phyloP scores from a whole-genome alignment of 805 yeast genomes.

The Pichia scutulata region DNA sequence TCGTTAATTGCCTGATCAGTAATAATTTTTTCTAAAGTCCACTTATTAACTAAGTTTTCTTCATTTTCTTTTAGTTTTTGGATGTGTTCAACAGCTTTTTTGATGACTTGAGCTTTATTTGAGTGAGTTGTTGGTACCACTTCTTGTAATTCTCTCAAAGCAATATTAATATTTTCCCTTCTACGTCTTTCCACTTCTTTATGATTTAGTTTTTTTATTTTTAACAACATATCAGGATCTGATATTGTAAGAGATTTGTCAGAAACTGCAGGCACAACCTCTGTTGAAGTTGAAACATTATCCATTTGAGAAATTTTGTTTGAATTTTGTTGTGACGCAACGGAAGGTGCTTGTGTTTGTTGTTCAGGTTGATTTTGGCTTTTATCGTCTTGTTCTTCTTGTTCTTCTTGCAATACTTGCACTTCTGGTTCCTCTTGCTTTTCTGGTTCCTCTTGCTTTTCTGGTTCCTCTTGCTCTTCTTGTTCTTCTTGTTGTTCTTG shows the following conservation, averaged over 20 bases:
- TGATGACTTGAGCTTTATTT: constrained; percentile 85
- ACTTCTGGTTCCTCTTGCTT: background rate
- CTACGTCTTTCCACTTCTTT: constrained; percentile 93
- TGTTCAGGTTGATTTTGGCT: background rate
- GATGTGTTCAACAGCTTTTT: constrained; percentile 85
- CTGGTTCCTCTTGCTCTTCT: background rate
- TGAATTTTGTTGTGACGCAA: background rate
- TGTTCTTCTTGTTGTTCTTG: background rate
- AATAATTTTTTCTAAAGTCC: constrained; percentile 87
- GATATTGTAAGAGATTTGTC: background rate
- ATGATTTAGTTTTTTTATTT: constrained; percentile 79
- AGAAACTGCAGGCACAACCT: background rate
- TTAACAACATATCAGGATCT: constrained; percentile 81
- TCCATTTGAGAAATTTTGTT: background rate
- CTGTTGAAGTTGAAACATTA: background rate
- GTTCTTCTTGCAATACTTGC: background rate
- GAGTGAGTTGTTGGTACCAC: constrained; percentile 77
- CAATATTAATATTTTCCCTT: constrained; percentile 79
- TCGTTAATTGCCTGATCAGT: constrained; percentile 89
- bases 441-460: background rate
- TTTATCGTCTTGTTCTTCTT: background rate
- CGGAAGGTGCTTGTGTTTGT: background rate
- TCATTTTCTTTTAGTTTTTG: constrained; percentile 85
- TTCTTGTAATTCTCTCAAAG: constrained; percentile 73
- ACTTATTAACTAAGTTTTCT: constrained; percentile 81